phyloP scores from a whole-genome alignment of 257 asterid species.

The Solanum okadae region DNA sequence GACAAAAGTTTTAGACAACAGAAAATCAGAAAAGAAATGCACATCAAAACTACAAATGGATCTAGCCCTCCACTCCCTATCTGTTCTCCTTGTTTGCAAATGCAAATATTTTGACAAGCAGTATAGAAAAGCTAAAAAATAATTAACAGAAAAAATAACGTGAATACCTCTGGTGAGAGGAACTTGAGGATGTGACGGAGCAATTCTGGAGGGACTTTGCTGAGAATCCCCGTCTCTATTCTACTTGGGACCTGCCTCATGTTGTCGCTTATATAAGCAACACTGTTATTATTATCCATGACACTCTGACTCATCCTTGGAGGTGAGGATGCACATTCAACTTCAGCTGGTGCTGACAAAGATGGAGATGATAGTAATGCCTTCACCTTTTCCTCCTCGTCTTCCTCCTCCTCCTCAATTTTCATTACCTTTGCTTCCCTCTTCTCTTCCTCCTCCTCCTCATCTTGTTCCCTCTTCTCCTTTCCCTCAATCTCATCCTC shows the following conservation, averaged over 20 bases:
- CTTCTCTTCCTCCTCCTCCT: slow-evolving; percentile 33
- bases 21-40: neutral
- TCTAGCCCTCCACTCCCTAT: neutral
- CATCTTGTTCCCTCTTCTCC: slow-evolving; percentile 9
- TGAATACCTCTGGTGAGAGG: slow-evolving; percentile 69
- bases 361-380: slow-evolving; percentile 19
- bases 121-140: neutral
- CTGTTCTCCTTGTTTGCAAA: neutral
- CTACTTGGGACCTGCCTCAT: slow-evolving; percentile 19
- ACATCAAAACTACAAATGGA: neutral
- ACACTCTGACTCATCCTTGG: slow-evolving; percentile 12
- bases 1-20: neutral
- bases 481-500: slow-evolving; percentile 10
- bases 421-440: slow-evolving; percentile 40
- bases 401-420: slow-evolving; percentile 29
- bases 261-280: slow-evolving; percentile 15
- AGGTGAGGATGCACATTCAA: slow-evolving; percentile 16
- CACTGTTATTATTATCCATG: neutral
- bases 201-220: slow-evolving; percentile 69
- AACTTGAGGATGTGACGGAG: slow-evolving; percentile 63
- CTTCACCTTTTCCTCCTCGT: slow-evolving; percentile 17
- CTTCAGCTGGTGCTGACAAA: slow-evolving; percentile 16
- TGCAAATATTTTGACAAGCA: neutral
- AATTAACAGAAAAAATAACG: neutral
- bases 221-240: slow-evolving; percentile 48